These are phyloP conservation scores for Aspergillus cejpii DNA, from an alignment of 2,329 filamentous ascomycete species.

Conservation along the genomic window DNA sequence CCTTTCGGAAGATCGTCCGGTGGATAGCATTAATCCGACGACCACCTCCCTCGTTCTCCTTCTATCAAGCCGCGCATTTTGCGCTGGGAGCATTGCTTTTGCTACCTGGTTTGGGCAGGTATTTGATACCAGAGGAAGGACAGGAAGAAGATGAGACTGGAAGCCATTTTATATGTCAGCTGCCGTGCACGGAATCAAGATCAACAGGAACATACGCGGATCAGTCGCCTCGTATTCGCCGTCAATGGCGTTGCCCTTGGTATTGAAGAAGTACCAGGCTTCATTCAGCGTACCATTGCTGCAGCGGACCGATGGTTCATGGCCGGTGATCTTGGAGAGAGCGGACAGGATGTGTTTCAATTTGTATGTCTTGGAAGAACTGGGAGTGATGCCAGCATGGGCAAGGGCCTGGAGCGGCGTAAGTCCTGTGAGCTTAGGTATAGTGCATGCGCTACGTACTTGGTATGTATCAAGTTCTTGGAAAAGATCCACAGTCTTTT, in stretches of 20 bases:
- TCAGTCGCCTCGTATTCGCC: conserved; percentile 55
- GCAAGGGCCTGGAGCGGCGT: conserved; percentile 40
- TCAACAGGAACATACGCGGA: conserved; percentile 33
- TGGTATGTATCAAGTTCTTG: conserved; percentile 50
- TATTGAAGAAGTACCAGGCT: conserved; percentile 50
- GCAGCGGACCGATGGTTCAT: conserved; percentile 49
- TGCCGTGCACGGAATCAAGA: background rate
- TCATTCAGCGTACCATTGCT: conserved; percentile 45
- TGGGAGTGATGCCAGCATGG: conserved; percentile 51
- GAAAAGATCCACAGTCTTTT: conserved; percentile 51
- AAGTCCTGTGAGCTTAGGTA: background rate
- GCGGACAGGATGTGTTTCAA: conserved; percentile 47
- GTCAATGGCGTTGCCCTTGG: conserved; percentile 52
- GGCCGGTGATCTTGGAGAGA: conserved; percentile 42
- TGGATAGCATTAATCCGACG: no score
- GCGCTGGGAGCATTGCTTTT: background rate
- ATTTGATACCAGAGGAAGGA: conserved; percentile 56
- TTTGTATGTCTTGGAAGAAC: conserved; percentile 46
- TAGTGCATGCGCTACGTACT: conserved; percentile 22
- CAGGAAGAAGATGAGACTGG: conserved; percentile 50
- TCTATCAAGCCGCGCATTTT: background rate
- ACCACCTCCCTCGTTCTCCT: background rate
- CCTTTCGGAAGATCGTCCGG: no score
- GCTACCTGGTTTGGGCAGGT: conserved; percentile 50
- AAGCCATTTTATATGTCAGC: background rate